Percentiles rank a stretch among this genome's conserved stretches.
Evolutionary conservation across 371 early-diverging fungal species (phyloP).

Genomic region (Capillidium rhysosporum): DNA sequence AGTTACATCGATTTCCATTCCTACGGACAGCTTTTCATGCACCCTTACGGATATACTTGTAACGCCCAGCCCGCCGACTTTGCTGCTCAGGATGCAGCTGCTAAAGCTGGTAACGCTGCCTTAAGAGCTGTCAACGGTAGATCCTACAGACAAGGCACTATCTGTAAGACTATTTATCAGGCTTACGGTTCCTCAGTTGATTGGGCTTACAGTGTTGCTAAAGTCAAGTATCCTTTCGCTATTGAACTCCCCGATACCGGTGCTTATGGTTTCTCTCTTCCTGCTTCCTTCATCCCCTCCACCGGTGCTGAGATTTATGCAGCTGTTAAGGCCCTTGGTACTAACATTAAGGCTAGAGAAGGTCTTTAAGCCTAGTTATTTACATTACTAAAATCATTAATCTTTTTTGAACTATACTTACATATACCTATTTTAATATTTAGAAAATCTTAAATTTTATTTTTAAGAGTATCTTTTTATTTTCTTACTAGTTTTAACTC

Average conservation of each 20-base stretch:
- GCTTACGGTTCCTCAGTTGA: constrained; percentile 21
- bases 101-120: too few species aligned
- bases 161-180: constrained; percentile 24
- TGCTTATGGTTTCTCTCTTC: constrained; percentile 20
- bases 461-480: too few species aligned
- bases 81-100: not conserved
- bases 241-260: constrained; percentile 34
- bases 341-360: too few species aligned
- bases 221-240: constrained; percentile 23
- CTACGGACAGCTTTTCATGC: not conserved
- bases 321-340: too few species aligned
- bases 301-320: constrained; percentile 21
- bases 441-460: too few species aligned
- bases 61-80: not conserved
- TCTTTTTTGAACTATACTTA: too few species aligned
- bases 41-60: not conserved
- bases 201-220: constrained; percentile 15
- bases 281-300: constrained; percentile 22
- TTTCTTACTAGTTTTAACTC: too few species aligned
- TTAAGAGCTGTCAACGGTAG: not conserved
- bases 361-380: too few species aligned
- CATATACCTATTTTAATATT: too few species aligned
- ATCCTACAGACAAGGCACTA: not conserved
- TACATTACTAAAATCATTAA: too few species aligned
- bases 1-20: not conserved